Evolutionary conservation across 371 early-diverging fungal species (phyloP).

Genomic region (Basidiobolus meristosporus): DNA sequence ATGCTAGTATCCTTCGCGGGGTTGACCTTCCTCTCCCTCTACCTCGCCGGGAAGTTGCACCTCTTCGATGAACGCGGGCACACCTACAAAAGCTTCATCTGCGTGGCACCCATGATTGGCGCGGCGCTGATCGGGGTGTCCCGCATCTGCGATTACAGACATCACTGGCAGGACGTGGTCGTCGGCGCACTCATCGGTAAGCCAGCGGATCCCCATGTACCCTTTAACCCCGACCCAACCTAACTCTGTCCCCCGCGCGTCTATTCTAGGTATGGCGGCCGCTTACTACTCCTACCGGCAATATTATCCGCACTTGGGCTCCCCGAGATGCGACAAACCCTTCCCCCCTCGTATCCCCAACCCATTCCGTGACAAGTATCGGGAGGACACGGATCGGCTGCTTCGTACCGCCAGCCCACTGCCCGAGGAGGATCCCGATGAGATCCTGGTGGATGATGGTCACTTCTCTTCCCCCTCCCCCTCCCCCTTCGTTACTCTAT

Average conservation of each 20-base stretch:
- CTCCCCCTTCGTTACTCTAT: too few species aligned
- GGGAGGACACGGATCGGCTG: too few species aligned
- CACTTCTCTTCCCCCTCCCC: too few species aligned
- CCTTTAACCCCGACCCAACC: too few species aligned
- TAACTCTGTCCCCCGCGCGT: too few species aligned
- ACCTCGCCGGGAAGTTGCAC: slow-evolving; percentile 44
- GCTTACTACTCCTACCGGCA: slow-evolving; percentile 45
- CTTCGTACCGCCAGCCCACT: too few species aligned
- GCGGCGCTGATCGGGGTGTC: slow-evolving; percentile 50
- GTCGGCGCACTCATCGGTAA: too few species aligned
- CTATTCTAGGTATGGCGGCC: slow-evolving; percentile 20
- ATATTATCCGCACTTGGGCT: slow-evolving; percentile 28
- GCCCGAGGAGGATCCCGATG: too few species aligned
- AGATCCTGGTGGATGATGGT: too few species aligned
- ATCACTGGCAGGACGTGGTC: slow-evolving; percentile 70
- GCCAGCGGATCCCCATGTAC: too few species aligned
- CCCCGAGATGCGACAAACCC: slow-evolving; percentile 6
- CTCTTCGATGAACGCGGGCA: slow-evolving; percentile 48
- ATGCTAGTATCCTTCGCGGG: slow-evolving; percentile 49
- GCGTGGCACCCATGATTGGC: slow-evolving; percentile 29
- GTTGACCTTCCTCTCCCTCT: slow-evolving; percentile 42
- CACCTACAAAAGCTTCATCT: slow-evolving; percentile 42
- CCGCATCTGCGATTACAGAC: slow-evolving; percentile 56
- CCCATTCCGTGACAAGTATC: too few species aligned
- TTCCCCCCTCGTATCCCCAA: slow-evolving; percentile 9